phyloP scores from a whole-genome alignment of 495 filamentous ascomycete species.

The Symbiotaphrina buchneri region DNA sequence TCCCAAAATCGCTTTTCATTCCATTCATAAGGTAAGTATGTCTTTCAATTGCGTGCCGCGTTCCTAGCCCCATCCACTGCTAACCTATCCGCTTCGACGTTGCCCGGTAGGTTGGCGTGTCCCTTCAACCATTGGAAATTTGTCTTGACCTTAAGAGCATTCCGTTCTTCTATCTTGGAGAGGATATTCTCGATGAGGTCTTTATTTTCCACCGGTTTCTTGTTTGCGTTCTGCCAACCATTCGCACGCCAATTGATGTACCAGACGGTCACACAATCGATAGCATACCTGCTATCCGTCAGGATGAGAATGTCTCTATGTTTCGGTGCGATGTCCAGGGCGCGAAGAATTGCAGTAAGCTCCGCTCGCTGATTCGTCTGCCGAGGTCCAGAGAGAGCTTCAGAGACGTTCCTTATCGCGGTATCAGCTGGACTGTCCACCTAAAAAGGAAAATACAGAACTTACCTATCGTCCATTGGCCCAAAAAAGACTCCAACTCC shows the following conservation, averaged over 20 bases:
- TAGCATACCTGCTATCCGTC: slow-evolving; percentile 71
- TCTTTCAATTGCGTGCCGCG: too few relatives aligned
- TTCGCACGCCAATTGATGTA: slow-evolving; percentile 56
- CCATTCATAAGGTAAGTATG: too few relatives aligned
- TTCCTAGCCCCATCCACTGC: slow-evolving; percentile 37
- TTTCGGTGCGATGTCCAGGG: slow-evolving; percentile 50
- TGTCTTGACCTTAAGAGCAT: slow-evolving; percentile 32
- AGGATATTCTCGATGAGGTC: slow-evolving; percentile 61
- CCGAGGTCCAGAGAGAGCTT: slow-evolving; percentile 42
- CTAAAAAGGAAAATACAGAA: not conserved
- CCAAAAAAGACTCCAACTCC: slow-evolving; percentile 86
- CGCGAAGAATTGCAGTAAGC: slow-evolving; percentile 66
- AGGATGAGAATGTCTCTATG: slow-evolving; percentile 44
- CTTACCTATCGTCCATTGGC: slow-evolving; percentile 40
- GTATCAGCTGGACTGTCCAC: slow-evolving; percentile 4
- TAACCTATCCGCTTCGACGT: slow-evolving; percentile 57
- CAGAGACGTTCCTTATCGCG: slow-evolving; percentile 48
- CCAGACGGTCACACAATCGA: slow-evolving; percentile 81
- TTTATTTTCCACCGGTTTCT: slow-evolving; percentile 58
- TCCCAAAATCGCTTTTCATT: too few relatives aligned
- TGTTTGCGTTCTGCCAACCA: slow-evolving; percentile 47
- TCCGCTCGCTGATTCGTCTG: slow-evolving; percentile 96
- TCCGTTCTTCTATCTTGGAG: slow-evolving; percentile 46
- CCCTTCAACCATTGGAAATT: slow-evolving; percentile 78
- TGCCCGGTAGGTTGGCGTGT: slow-evolving; percentile 43